Conservation (phyloP, 148 eudicot genomes). For the Vaccinium macrocarpon region DNA sequence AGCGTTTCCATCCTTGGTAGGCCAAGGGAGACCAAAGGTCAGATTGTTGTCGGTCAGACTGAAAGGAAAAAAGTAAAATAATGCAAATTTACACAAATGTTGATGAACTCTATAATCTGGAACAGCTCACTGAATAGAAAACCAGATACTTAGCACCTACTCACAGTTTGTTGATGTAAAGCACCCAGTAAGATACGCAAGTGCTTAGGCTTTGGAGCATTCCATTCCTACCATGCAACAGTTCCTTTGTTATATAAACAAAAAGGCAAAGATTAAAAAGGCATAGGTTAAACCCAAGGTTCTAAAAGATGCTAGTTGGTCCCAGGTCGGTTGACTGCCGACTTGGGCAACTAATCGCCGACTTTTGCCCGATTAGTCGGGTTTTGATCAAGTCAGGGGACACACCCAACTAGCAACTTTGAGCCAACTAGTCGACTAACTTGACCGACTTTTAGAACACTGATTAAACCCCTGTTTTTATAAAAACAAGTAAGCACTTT, state of each 20-base stretch:
- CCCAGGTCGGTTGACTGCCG: no score
- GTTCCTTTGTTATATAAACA: neutral
- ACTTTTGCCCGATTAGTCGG: no score
- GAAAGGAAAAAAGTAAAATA: constrained; percentile 18
- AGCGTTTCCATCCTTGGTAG: constrained; percentile 73
- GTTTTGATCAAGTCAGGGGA: no score
- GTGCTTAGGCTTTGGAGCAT: constrained; percentile 70
- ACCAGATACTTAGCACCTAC: constrained; percentile 37
- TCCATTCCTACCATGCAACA: constrained; percentile 65
- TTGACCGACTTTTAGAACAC: no score
- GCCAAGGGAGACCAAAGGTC: constrained; percentile 79
- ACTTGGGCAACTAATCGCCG: no score
- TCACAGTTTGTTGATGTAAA: constrained; percentile 58
- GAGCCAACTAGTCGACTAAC: no score
- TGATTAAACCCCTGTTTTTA: neutral
- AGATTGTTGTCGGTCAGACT: constrained; percentile 53
- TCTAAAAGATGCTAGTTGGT: no score
- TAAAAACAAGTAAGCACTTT: neutral
- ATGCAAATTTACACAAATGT: constrained; percentile 12
- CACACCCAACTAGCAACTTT: no score
- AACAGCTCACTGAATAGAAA: neutral
- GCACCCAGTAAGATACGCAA: constrained; percentile 50
- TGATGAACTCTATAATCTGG: neutral
- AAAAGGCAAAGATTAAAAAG: neutral
- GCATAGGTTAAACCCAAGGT: no score